phyloP scores from a whole-genome alignment of 225 moss, liverwort and hornwort genomes.

The Polytrichum formosum region DNA sequence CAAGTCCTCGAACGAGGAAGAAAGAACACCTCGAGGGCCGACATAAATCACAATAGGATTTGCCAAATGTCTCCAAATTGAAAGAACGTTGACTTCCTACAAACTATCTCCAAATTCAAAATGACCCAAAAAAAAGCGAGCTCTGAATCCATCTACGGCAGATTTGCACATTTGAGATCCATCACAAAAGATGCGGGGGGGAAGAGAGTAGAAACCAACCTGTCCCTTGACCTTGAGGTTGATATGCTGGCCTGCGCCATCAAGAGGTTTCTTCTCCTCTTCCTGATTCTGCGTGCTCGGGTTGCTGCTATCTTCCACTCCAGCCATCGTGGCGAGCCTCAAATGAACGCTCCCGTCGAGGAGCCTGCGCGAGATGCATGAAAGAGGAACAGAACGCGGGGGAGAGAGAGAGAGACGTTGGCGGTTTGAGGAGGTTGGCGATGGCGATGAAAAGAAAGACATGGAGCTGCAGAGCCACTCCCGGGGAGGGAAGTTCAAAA shows the following conservation, averaged over 20 bases:
- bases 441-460: neutral
- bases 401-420: neutral
- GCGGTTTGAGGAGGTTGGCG: neutral
- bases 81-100: too few species aligned
- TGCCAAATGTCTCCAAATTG: too few species aligned
- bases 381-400: neutral
- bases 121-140: too few species aligned
- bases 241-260: slow-evolving; percentile 69
- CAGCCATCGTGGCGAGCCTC: slow-evolving; percentile 45
- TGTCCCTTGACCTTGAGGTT: slow-evolving; percentile 94
- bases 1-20: too few species aligned
- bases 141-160: too few species aligned
- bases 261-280: slow-evolving; percentile 86
- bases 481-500: too few species aligned
- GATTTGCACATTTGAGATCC: too few species aligned
- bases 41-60: too few species aligned
- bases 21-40: too few species aligned
- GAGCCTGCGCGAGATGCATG: neutral
- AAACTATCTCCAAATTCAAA: too few species aligned
- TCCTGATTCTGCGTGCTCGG: slow-evolving; percentile 49
- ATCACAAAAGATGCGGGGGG: too few species aligned
- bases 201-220: slow-evolving; percentile 16
- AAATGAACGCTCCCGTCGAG: neutral
- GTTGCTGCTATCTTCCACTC: slow-evolving; percentile 69
- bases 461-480: too few species aligned